Evolutionary conservation across 345 rosid genomes (phyloP).

Genomic region (Carallia brachiata): DNA sequence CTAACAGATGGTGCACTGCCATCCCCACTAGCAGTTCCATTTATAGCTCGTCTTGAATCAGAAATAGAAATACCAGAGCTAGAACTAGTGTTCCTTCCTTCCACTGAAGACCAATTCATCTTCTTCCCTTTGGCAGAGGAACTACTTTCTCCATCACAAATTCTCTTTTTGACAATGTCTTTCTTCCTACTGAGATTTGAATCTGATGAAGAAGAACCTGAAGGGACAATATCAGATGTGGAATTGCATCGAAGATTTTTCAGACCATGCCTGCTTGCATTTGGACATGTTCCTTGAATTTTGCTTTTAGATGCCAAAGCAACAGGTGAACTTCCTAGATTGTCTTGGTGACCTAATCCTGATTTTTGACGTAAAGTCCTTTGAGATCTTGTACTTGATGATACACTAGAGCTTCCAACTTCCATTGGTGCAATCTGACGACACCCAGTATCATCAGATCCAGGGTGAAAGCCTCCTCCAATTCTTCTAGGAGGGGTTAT

Average conservation of each 20-base stretch:
- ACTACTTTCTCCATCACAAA: constrained; percentile 64
- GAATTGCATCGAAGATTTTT: constrained; percentile 57
- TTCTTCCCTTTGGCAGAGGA: constrained; percentile 59
- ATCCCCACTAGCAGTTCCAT: constrained; percentile 42
- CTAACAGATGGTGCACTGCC: constrained; percentile 42
- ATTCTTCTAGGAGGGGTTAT: too few relatives aligned
- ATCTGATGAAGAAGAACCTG: constrained; percentile 51
- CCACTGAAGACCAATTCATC: constrained; percentile 42
- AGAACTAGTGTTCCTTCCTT: constrained; percentile 37
- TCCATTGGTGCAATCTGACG: constrained; percentile 28
- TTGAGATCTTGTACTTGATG: constrained; percentile 47
- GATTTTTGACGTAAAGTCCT: constrained; percentile 44
- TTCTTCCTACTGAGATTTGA: constrained; percentile 43
- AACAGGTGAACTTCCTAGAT: constrained; percentile 30
- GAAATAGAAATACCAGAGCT: constrained; percentile 48
- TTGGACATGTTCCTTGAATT: constrained; percentile 36
- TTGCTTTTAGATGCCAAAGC: constrained; percentile 42
- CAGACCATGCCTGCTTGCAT: constrained; percentile 41
- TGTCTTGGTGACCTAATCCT: constrained; percentile 41
- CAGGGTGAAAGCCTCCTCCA: constrained; percentile 32
- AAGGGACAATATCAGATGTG: constrained; percentile 43
- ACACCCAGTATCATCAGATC: constrained; percentile 32
- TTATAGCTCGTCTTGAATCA: constrained; percentile 61
- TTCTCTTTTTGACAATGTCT: constrained; percentile 46
- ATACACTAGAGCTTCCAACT: constrained; percentile 48